phyloP scores from a whole-genome alignment of 768 basidiomycete genomes.

The Rhodocollybia butyracea region DNA sequence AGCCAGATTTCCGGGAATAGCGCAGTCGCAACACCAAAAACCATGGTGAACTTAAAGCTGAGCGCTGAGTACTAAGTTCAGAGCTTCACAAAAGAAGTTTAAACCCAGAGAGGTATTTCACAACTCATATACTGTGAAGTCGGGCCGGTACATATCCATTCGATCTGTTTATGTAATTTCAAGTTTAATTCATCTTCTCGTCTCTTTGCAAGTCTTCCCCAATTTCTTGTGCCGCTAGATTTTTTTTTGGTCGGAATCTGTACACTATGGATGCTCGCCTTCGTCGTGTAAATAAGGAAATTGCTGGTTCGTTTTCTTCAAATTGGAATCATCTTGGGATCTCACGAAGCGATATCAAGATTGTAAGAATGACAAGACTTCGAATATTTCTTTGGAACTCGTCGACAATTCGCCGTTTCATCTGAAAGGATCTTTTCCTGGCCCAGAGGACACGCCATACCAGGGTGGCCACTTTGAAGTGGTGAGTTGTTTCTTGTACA shows the following conservation, averaged over 20 bases:
- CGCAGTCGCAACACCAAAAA: too few species aligned
- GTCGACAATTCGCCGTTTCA: slow-evolving; percentile 90
- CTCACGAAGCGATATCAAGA: slow-evolving; percentile 40
- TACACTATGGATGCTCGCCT: slow-evolving; percentile 78
- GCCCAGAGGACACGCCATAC: slow-evolving; percentile 92
- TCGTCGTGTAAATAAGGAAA: slow-evolving; percentile 92
- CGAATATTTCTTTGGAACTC: slow-evolving; percentile 82
- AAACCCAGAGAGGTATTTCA: too few species aligned
- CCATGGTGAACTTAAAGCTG: too few species aligned
- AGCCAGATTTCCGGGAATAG: too few species aligned
- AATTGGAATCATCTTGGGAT: background rate
- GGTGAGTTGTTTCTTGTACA: slow-evolving; percentile 44
- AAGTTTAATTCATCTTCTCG: too few species aligned
- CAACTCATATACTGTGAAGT: too few species aligned
- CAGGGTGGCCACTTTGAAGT: slow-evolving; percentile 90
- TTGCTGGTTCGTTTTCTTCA: slow-evolving; percentile 54
- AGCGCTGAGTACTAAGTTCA: too few species aligned
- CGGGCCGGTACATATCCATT: too few species aligned
- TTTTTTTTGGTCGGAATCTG: background rate
- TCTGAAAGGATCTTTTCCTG: slow-evolving; percentile 86
- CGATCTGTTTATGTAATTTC: too few species aligned
- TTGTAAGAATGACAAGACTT: slow-evolving; percentile 93
- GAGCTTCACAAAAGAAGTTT: too few species aligned
- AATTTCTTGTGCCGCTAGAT: background rate
- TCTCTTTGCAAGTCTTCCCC: background rate